phyloP scores from a whole-genome alignment of 2,329 filamentous ascomycete genomes.

The Phialophora expanda region DNA sequence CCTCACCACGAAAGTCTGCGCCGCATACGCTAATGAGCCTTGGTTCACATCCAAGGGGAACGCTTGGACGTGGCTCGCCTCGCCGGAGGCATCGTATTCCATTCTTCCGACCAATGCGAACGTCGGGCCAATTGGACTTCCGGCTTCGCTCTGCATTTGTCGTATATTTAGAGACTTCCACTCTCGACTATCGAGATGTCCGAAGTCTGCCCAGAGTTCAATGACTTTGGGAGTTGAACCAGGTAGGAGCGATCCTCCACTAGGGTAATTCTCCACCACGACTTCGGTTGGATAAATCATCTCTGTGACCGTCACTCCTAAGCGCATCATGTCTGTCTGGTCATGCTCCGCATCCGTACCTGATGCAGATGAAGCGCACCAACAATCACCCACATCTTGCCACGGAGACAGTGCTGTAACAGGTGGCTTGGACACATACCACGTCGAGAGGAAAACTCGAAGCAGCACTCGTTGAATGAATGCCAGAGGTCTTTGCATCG shows the following conservation, averaged over 20 bases:
- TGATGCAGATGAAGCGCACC: conserved; percentile 68
- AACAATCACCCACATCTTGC: conserved; percentile 84
- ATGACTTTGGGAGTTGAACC: conserved; percentile 68
- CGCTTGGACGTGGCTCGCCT: conserved; percentile 46
- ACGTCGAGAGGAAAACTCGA: conserved; percentile 26
- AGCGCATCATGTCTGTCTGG: conserved; percentile 46
- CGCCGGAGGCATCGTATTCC: conserved; percentile 34
- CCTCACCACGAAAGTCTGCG: conserved; percentile 50
- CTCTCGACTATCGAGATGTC: conserved; percentile 46
- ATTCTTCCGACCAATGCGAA: conserved; percentile 35
- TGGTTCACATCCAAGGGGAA: conserved; percentile 47
- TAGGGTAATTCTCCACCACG: conserved; percentile 73
- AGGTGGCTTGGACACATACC: conserved; percentile 45
- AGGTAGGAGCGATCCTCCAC: conserved; percentile 65
- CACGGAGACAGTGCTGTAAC: conserved; percentile 69
- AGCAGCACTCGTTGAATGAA: conserved; percentile 38
- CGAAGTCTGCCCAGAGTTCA: conserved; percentile 70
- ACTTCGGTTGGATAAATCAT: conserved; percentile 70
- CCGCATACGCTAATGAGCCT: conserved; percentile 24
- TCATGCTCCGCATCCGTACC: neutral
- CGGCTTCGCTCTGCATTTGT: conserved; percentile 28
- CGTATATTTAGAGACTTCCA: conserved; percentile 33
- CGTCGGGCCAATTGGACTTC: conserved; percentile 22
- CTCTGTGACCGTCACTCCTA: conserved; percentile 48
- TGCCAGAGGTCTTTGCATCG: conserved; percentile 46